phyloP scores from a whole-genome alignment of 345 rosid species.

The Pistacia integerrima region DNA sequence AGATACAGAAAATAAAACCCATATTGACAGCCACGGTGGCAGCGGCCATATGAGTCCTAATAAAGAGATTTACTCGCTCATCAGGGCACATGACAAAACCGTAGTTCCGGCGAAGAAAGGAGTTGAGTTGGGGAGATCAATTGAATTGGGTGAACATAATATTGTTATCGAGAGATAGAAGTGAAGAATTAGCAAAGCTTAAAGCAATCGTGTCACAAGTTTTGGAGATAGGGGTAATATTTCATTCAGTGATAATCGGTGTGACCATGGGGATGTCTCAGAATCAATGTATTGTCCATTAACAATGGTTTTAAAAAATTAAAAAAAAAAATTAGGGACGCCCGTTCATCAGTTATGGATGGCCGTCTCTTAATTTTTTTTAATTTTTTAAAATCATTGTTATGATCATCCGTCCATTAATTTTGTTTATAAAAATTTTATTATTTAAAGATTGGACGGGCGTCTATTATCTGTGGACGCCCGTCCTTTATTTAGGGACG shows the following conservation, averaged over 20 bases:
- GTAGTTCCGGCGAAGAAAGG: conserved; percentile 26
- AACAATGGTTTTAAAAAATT: no score
- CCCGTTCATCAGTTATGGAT: no score
- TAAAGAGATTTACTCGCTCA: conserved; percentile 37
- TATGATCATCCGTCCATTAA: no score
- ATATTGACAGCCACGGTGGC: conserved; percentile 1
- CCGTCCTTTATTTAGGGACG: no score
- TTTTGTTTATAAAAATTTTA: no score
- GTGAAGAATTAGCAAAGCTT: conserved; percentile 50
- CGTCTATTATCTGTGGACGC: no score
- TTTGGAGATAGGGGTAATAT: conserved; percentile 89
- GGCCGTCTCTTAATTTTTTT: no score
- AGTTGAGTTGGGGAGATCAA: conserved; percentile 31
- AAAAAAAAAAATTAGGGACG: no score
- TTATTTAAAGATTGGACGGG: no score
- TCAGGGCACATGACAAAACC: conserved; percentile 36
- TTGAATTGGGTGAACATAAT: conserved; percentile 27
- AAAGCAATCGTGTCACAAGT: conserved; percentile 89
- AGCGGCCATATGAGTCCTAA: conserved; percentile 32
- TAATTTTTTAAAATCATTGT: no score
- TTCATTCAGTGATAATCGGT: conserved; percentile 93
- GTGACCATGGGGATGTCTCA: conserved; percentile 98
- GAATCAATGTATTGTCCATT: conserved; percentile 68
- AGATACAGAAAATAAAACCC: no score
- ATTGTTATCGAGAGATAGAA: not conserved